Evolutionary conservation across 257 asterid species (phyloP).

Genomic region (Ehretia macrophylla): DNA sequence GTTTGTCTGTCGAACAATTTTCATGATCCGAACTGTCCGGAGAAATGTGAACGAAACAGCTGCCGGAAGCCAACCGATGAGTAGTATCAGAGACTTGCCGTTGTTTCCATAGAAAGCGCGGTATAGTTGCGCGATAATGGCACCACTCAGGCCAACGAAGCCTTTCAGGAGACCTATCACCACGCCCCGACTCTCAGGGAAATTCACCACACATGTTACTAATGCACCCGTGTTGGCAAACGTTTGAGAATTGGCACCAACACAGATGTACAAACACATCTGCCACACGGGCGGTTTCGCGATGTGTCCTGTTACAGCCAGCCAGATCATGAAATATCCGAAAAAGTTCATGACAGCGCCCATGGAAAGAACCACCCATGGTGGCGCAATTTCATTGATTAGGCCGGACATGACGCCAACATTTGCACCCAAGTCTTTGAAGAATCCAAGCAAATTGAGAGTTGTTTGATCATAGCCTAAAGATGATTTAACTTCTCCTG

Average conservation of each 20-base stretch:
- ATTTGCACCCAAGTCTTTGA: constrained; percentile 59
- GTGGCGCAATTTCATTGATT: constrained; percentile 50
- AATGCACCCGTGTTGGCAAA: constrained; percentile 58
- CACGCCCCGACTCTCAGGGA: constrained; percentile 62
- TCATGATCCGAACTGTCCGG: constrained; percentile 35
- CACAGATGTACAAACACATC: constrained; percentile 55
- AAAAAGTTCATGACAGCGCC: constrained; percentile 53
- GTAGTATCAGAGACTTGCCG: constrained; percentile 35
- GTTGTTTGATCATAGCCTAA: constrained; percentile 64
- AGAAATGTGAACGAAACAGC: constrained; percentile 42
- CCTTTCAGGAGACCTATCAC: constrained; percentile 53
- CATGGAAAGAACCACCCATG: constrained; percentile 50
- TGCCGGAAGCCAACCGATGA: constrained; percentile 62
- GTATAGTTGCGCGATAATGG: constrained; percentile 53
- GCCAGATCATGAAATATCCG: constrained; percentile 71
- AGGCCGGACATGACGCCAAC: constrained; percentile 53
- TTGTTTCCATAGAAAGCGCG: constrained; percentile 46
- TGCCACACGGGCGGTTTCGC: constrained; percentile 50
- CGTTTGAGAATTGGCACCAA: constrained; percentile 65
- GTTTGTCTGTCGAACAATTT: constrained; percentile 25
- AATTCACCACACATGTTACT: constrained; percentile 58
- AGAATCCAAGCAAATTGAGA: constrained; percentile 47
- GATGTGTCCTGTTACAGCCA: constrained; percentile 34
- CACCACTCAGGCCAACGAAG: constrained; percentile 61
- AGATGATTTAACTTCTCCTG: constrained; percentile 42